phyloP scores from a whole-genome alignment of 1,284 basidiomycete genomes.

The Serendipita sp. region DNA sequence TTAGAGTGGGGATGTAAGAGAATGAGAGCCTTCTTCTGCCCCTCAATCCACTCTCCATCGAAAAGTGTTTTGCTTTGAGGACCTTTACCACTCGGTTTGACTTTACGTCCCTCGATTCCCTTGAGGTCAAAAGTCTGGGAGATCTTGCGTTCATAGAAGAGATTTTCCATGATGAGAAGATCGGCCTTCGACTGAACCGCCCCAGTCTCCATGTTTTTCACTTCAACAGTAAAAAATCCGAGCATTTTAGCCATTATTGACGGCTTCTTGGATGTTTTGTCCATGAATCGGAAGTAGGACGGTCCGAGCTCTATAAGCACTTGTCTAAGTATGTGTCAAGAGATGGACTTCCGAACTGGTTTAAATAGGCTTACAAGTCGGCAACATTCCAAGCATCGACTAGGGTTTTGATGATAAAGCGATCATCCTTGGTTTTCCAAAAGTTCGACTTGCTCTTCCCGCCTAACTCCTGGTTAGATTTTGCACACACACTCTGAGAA shows the following conservation, averaged over 20 bases:
- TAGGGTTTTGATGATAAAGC: conserved; percentile 68
- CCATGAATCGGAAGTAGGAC: conserved; percentile 63
- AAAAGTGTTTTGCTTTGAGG: conserved; percentile 44
- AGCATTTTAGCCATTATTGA: conserved; percentile 62
- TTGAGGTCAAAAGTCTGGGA: conserved; percentile 63
- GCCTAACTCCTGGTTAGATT: conserved; percentile 20
- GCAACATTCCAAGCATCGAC: conserved; percentile 74
- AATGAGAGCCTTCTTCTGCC: conserved; percentile 48
- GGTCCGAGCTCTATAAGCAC: conserved; percentile 61
- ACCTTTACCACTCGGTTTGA: conserved; percentile 33
- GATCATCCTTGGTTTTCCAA: conserved; percentile 62
- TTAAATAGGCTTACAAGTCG: conserved; percentile 43
- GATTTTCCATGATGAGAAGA: conserved; percentile 67
- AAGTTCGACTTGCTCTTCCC: conserved; percentile 63
- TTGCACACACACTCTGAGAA: neutral
- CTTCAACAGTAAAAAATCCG: conserved; percentile 64
- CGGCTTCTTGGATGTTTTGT: conserved; percentile 46
- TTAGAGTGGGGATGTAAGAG: conserved; percentile 59
- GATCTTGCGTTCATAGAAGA: conserved; percentile 56
- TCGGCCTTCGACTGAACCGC: conserved; percentile 51
- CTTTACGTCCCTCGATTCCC: conserved; percentile 58
- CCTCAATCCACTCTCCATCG: conserved; percentile 72
- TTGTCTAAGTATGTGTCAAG: conserved; percentile 34
- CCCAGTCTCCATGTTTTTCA: conserved; percentile 57
- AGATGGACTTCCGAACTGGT: neutral